Evolutionary conservation across 2,329 filamentous ascomycete genomes (phyloP).

Genomic region (Aspergillus alliaceus): DNA sequence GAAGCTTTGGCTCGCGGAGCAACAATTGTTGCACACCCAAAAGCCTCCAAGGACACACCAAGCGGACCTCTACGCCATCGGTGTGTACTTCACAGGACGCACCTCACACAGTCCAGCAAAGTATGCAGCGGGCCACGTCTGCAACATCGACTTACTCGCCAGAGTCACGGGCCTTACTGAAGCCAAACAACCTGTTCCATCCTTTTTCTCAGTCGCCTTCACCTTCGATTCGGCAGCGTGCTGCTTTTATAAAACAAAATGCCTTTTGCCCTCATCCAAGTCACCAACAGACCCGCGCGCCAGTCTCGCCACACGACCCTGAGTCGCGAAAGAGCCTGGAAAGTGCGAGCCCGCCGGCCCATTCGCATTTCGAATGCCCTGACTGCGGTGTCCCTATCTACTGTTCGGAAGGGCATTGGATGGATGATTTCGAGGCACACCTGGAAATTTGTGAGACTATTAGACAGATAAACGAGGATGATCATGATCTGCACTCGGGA

Average conservation of each 20-base stretch:
- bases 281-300: slow-evolving; percentile 72
- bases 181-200: slow-evolving; percentile 85
- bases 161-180: slow-evolving; percentile 51
- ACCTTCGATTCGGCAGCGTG: slow-evolving; percentile 80
- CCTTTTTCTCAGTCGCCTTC: slow-evolving; percentile 86
- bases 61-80: slow-evolving; percentile 12
- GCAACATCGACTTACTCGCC: slow-evolving; percentile 23
- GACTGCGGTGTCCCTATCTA: slow-evolving; percentile 94
- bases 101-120: slow-evolving; percentile 16
- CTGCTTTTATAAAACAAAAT: slow-evolving; percentile 88
- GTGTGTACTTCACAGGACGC: background rate
- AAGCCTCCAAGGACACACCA: slow-evolving; percentile 19
- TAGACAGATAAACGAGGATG: slow-evolving; percentile 93
- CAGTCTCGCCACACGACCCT: slow-evolving; percentile 63
- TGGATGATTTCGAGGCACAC: slow-evolving; percentile 91
- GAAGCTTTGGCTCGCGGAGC: slow-evolving; percentile 29
- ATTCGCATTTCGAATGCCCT: slow-evolving; percentile 91
- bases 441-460: slow-evolving; percentile 89
- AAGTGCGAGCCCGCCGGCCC: slow-evolving; percentile 62
- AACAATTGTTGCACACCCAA: slow-evolving; percentile 21
- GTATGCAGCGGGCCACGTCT: slow-evolving; percentile 26
- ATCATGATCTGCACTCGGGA: slow-evolving; percentile 89
- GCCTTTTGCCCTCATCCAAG: slow-evolving; percentile 90
- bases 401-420: slow-evolving; percentile 93
- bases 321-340: slow-evolving; percentile 57